These are phyloP conservation scores for Chaetomium sp. DNA, from an alignment of 2,329 filamentous ascomycete species.

Conservation along the genomic window DNA sequence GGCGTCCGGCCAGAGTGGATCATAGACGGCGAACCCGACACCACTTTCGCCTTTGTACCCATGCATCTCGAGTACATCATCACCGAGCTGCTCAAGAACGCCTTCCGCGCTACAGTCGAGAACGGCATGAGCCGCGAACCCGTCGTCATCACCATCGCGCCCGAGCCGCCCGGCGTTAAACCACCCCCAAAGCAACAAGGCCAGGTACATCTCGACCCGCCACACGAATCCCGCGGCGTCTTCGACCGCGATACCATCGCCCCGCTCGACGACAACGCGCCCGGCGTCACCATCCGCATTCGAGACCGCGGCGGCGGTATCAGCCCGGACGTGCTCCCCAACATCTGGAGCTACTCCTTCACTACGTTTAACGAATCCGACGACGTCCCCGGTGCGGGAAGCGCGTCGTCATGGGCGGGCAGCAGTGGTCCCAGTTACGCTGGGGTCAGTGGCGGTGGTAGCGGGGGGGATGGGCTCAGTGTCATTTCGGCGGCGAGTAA, in stretches of 20 bases:
- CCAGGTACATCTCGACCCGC: constrained; percentile 30
- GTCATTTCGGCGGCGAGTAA: constrained; percentile 66
- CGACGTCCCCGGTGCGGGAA: constrained; percentile 33
- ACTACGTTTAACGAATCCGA: constrained; percentile 78
- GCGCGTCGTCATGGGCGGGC: constrained; percentile 5
- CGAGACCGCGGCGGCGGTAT: constrained; percentile 95
- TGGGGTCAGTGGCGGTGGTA: background rate
- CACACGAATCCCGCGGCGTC: constrained; percentile 34
- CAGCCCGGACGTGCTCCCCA: constrained; percentile 69
- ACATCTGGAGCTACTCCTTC: constrained; percentile 97
- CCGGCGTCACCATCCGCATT: constrained; percentile 91
- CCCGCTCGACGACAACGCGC: constrained; percentile 58
- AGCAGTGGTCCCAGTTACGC: constrained; percentile 18
- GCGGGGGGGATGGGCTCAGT: constrained; percentile 61
- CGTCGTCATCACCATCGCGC: constrained; percentile 87
- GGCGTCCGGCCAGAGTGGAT: constrained; percentile 74
- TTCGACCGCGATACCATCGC: constrained; percentile 44
- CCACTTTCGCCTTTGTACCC: constrained; percentile 88
- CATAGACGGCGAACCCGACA: constrained; percentile 78
- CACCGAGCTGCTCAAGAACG: constrained; percentile 93
- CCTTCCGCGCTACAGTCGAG: constrained; percentile 89
- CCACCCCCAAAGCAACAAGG: background rate
- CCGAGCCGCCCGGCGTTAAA: constrained; percentile 41
- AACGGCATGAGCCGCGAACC: constrained; percentile 71
- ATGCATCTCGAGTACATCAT: constrained; percentile 97